phyloP scores from a whole-genome alignment of 2,329 filamentous ascomycete genomes.

The Alternaria hordeiaustralica region DNA sequence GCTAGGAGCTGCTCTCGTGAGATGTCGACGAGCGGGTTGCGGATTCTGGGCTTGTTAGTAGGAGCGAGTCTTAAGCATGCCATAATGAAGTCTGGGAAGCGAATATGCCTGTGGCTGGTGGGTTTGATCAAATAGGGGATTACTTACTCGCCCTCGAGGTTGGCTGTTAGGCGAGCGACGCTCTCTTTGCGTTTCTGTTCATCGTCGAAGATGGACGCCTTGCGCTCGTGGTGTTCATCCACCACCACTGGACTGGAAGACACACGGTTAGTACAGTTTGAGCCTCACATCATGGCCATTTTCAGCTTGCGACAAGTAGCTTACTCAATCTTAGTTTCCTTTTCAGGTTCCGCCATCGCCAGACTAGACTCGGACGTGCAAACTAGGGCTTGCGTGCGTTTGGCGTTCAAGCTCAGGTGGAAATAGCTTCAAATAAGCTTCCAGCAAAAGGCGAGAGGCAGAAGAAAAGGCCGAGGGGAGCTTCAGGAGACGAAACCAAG shows the following conservation, averaged over 20 bases:
- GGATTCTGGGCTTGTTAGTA: conserved; percentile 52
- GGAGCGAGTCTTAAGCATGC: neutral
- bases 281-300: too few species aligned
- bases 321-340: conserved; percentile 27
- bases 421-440: neutral
- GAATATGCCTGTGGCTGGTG: neutral
- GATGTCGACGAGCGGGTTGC: conserved; percentile 64
- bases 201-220: conserved; percentile 30
- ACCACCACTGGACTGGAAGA: conserved; percentile 19
- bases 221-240: conserved; percentile 24
- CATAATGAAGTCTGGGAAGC: neutral
- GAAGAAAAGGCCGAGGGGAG: neutral
- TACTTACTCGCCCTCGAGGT: conserved; percentile 44
- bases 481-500: neutral
- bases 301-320: neutral
- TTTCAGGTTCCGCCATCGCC: conserved; percentile 20
- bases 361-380: neutral
- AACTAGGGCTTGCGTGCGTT: neutral
- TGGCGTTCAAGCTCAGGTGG: neutral
- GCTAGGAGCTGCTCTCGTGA: conserved; percentile 59
- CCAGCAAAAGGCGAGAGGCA: neutral
- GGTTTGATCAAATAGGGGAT: neutral
- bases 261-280: conserved; percentile 2
- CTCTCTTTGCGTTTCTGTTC: conserved; percentile 33
- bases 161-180: conserved; percentile 34